Percentiles rank a stretch among this genome's conserved stretches.
phyloP scores from a whole-genome alignment of 2,329 filamentous ascomycete genomes.

The Pseudocercospora cruenta region DNA sequence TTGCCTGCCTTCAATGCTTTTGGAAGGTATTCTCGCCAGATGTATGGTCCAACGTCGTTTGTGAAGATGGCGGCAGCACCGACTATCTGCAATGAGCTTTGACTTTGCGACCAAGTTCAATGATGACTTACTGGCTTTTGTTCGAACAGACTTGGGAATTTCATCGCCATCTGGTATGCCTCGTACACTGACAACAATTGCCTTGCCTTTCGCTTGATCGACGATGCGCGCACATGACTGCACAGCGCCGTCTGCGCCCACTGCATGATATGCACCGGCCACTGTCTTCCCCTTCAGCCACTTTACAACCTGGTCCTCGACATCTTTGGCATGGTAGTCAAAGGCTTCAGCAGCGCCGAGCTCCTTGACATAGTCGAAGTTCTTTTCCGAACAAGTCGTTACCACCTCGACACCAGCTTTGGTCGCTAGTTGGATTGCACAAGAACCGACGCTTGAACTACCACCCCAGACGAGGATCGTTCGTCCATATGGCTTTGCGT shows the following conservation, averaged over 20 bases:
- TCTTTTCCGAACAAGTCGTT: constrained; percentile 39
- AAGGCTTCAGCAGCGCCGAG: constrained; percentile 54
- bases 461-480: constrained; percentile 59
- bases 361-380: constrained; percentile 47
- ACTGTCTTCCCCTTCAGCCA: constrained; percentile 39
- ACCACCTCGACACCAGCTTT: constrained; percentile 51
- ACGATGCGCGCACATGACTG: constrained; percentile 35
- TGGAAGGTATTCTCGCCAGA: constrained; percentile 37
- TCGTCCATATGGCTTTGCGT: constrained; percentile 28
- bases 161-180: constrained; percentile 30
- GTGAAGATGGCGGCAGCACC: constrained; percentile 29
- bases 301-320: constrained; percentile 34
- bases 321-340: constrained; percentile 47
- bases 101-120: neutral
- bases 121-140: constrained; percentile 30
- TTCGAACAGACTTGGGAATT: constrained; percentile 33
- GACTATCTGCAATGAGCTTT: constrained; percentile 18
- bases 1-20: constrained; percentile 33
- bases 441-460: constrained; percentile 57
- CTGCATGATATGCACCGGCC: constrained; percentile 36
- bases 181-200: constrained; percentile 34
- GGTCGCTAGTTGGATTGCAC: constrained; percentile 54
- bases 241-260: constrained; percentile 30
- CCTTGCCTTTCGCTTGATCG: constrained; percentile 33
- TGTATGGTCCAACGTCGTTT: constrained; percentile 34